Evolutionary conservation across 192 early-diverging fungal genomes (phyloP).

Genomic region (Backusella sp.): DNA sequence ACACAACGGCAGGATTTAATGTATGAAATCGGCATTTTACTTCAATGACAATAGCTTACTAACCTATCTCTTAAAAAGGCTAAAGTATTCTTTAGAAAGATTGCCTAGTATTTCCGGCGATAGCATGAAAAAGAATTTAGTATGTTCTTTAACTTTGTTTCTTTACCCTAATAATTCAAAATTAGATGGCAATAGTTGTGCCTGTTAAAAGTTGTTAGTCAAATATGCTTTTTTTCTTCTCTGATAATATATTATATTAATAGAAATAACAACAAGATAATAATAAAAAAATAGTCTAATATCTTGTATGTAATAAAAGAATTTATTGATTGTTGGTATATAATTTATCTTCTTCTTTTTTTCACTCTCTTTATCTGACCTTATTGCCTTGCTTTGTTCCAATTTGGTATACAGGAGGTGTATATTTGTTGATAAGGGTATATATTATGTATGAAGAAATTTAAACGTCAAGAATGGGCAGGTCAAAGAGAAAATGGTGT

Average conservation of each 20-base stretch:
- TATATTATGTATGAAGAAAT: background rate
- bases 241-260: background rate
- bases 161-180: slow-evolving; percentile 15
- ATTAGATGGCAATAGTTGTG: slow-evolving; percentile 25
- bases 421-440: background rate
- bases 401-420: background rate
- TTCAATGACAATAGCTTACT: background rate
- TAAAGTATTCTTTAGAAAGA: slow-evolving; percentile 94
- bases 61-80: slow-evolving; percentile 33
- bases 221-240: background rate
- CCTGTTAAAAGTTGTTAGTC: slow-evolving; percentile 12
- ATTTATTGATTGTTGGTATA: background rate
- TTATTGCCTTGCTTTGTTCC: background rate
- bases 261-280: background rate
- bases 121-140: slow-evolving; percentile 43
- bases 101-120: slow-evolving; percentile 83
- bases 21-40: slow-evolving; percentile 24
- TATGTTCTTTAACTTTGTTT: background rate
- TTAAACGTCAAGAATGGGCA: background rate
- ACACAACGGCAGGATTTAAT: slow-evolving; percentile 97
- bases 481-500: background rate
- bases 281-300: background rate
- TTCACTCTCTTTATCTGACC: background rate
- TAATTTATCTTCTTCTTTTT: background rate
- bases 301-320: background rate